Base-by-base conservation (phyloP, 768 basidiomycete species). In the Lactifluus hygrophoroides region DNA sequence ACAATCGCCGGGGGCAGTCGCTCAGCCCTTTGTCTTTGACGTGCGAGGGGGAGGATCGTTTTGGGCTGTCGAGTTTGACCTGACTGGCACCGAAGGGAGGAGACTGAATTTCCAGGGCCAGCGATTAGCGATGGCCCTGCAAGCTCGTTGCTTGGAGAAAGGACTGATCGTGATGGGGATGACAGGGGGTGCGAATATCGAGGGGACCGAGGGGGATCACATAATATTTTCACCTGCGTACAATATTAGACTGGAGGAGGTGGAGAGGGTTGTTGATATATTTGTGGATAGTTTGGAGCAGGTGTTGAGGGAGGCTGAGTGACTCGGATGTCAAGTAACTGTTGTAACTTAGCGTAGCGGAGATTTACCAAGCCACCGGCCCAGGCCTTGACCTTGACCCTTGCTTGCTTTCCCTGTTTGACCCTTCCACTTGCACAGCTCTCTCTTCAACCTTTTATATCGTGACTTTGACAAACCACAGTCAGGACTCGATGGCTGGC, bases 31-130 rank as follows among this genome's bases (percentile, higher is more conserved):
- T 68, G 78, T 80, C 4, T 89, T 85, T 66, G 90, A 92, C 68
- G 81, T 92, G 58, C 85, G 93, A 28, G 92, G 93, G 10, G 82
- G 82, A 19, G 93, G 92, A 34, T 79, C 83, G 28, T 90, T 93
- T 73, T 92, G 87, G 86, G 86, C 76, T 23, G 72, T 94, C 54
- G 91, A 94, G 68, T 92, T 90, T 61, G 88, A 91, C 64, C 83
- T 88, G 61, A 75, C 76, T 5, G 69, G 67, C 16, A 66, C 70
- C 13, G 73, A 76, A 55, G 76, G 74, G 10, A 57, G 69, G 37
- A 69, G 69, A n/a, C 51, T 81, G 17, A 73, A 82, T 58, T 77
- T 87, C 58, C 75, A 76, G 63, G 78, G 76, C 3, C 60, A 77
- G 48, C 68, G 70, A 35, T 88, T 92, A 65, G 88, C 82, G 17